phyloP scores from a whole-genome alignment of 768 basidiomycete genomes.

The Hericium alpestre region DNA sequence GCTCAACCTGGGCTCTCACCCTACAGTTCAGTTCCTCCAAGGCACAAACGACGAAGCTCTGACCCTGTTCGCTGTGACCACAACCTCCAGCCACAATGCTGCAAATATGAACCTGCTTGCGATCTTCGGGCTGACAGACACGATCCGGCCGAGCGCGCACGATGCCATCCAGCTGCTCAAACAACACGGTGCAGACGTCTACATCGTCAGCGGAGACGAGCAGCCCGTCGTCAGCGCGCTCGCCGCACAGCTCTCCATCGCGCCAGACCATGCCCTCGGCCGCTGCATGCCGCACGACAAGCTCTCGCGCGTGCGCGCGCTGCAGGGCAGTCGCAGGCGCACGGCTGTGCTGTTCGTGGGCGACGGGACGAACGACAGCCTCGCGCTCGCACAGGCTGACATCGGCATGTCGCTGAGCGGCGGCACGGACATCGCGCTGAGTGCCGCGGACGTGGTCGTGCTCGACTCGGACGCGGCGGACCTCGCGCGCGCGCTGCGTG shows the following conservation, averaged over 20 bases:
- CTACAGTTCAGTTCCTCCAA: constrained; percentile 20
- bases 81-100: not conserved
- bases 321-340: constrained; percentile 15
- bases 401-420: constrained; percentile 30
- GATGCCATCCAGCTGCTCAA: constrained; percentile 27
- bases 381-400: constrained; percentile 41
- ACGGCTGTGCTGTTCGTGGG: constrained; percentile 32
- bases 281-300: constrained; percentile 40
- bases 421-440: constrained; percentile 29
- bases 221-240: constrained; percentile 31
- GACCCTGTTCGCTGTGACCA: constrained; percentile 33
- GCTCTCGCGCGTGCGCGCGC: constrained; percentile 20
- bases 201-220: constrained; percentile 43
- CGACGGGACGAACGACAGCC: constrained; percentile 45
- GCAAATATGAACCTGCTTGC: constrained; percentile 18
- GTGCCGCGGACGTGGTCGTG: constrained; percentile 38
- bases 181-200: constrained; percentile 26
- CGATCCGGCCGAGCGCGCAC: constrained; percentile 30
- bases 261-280: constrained; percentile 25
- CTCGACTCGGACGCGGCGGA: constrained; percentile 18
- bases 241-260: constrained; percentile 29
- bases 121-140: constrained; percentile 34
- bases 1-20: constrained; percentile 15
- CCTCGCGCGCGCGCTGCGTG: constrained; percentile 24
- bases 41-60: constrained; percentile 28